phyloP scores from a whole-genome alignment of 805 yeast genomes.

The Yarrowia phangngaensis region DNA sequence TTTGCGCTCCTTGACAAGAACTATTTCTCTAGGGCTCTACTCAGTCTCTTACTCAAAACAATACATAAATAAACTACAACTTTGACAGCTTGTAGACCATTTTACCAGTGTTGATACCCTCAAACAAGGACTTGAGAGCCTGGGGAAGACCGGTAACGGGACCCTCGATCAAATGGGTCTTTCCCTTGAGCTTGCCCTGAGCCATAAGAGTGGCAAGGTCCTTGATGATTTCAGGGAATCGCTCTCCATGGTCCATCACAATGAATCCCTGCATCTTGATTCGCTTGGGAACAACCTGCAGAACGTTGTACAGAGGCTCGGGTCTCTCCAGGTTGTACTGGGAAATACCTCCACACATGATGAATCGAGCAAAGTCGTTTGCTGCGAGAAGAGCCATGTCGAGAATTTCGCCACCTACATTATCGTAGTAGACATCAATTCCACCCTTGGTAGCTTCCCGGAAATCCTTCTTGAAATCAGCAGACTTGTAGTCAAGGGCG shows the following conservation, averaged over 20 bases:
- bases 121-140: slow-evolving; percentile 23
- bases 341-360: slow-evolving; percentile 28
- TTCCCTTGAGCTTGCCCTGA: slow-evolving; percentile 16
- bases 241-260: slow-evolving; percentile 23
- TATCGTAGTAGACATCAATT: slow-evolving; percentile 39
- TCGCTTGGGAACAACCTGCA: slow-evolving; percentile 23
- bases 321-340: slow-evolving; percentile 25
- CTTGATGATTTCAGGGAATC: slow-evolving; percentile 21
- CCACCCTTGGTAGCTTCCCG: slow-evolving; percentile 39
- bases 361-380: slow-evolving; percentile 22
- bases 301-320: slow-evolving; percentile 8
- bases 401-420: slow-evolving; percentile 37
- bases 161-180: slow-evolving; percentile 23
- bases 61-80: too few species aligned
- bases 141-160: slow-evolving; percentile 23
- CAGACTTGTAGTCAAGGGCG: slow-evolving; percentile 45
- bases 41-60: too few species aligned
- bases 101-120: slow-evolving; percentile 28
- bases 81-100: slow-evolving; percentile 23
- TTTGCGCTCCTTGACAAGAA: too few species aligned
- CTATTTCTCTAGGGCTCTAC: too few species aligned
- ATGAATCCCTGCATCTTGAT: slow-evolving; percentile 26
- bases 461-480: slow-evolving; percentile 37
- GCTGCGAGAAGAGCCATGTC: slow-evolving; percentile 27
- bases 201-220: slow-evolving; percentile 8